Conservation (phyloP, 2,329 filamentous ascomycete species). For the Cytospora chrysosperma region DNA sequence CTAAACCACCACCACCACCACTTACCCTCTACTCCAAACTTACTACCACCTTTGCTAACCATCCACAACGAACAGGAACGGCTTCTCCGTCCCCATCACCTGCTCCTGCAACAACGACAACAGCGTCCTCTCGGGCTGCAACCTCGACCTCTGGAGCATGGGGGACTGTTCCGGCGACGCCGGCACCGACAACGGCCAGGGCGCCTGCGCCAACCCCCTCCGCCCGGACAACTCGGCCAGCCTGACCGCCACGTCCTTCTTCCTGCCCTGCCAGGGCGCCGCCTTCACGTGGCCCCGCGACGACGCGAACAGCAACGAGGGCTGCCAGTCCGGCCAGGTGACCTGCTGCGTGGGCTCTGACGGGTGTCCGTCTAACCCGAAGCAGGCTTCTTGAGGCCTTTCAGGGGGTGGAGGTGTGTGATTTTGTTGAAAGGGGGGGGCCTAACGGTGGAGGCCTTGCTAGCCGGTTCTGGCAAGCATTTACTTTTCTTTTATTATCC, state of each 20-base stretch:
- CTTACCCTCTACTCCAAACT: neutral
- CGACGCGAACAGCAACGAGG: slow-evolving; percentile 17
- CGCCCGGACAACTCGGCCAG: neutral
- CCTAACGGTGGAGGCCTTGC: neutral
- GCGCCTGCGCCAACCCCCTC: slow-evolving; percentile 20
- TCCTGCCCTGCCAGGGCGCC: slow-evolving; percentile 18
- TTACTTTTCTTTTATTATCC: neutral
- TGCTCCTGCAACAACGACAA: slow-evolving; percentile 20
- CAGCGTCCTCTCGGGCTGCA: slow-evolving; percentile 20
- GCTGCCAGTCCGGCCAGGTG: slow-evolving; percentile 9
- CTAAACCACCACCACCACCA: neutral
- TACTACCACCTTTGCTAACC: neutral
- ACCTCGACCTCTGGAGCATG: slow-evolving; percentile 15
- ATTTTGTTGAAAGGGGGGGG: neutral
- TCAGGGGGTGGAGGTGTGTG: neutral
- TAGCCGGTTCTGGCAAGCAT: neutral
- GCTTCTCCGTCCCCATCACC: slow-evolving; percentile 22
- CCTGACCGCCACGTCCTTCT: slow-evolving; percentile 12
- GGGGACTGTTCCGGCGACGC: slow-evolving; percentile 2
- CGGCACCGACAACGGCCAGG: slow-evolving; percentile 5
- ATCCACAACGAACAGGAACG: slow-evolving; percentile 8
- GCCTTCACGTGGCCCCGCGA: slow-evolving; percentile 22
- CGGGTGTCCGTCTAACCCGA: slow-evolving; percentile 17
- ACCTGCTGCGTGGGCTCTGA: slow-evolving; percentile 21
- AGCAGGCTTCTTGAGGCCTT: slow-evolving; percentile 1